Evolutionary conservation across 1,284 basidiomycete genomes (phyloP).

Genomic region (Schizophyllum commune): DNA sequence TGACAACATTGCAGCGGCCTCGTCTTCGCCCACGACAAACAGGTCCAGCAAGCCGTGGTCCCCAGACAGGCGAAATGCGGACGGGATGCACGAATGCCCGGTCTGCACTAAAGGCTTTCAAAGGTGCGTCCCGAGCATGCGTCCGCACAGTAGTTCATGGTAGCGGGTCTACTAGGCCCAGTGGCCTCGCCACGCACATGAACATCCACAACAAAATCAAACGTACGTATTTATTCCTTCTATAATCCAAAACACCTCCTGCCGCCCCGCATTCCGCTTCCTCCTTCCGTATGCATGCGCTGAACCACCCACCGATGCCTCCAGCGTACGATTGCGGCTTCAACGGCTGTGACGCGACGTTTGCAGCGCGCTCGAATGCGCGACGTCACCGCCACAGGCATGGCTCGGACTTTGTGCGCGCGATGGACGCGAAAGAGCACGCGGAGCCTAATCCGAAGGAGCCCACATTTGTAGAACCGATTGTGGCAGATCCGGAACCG

Average conservation of each 20-base stretch:
- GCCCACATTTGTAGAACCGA: background rate
- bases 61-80: too few species aligned
- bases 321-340: background rate
- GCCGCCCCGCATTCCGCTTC: too few species aligned
- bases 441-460: background rate
- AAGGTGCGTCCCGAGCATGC: background rate
- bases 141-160: background rate
- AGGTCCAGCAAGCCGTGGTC: background rate
- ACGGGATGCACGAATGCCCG: background rate
- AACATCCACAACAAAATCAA: background rate
- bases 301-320: too few species aligned
- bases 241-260: too few species aligned
- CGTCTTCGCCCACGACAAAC: background rate
- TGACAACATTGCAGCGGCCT: background rate
- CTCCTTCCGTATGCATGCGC: too few species aligned
- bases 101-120: background rate
- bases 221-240: background rate
- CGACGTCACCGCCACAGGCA: background rate
- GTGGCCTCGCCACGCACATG: background rate
- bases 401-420: background rate
- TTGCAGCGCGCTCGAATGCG: background rate
- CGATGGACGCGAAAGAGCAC: background rate
- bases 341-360: background rate
- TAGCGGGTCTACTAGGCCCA: background rate
- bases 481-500: background rate